A percentile compares a stretch with the other conserved stretches of the same genome.
These are phyloP conservation scores for Apophysomyces ossiformis DNA, from an alignment of 371 early-diverging fungal species.

Conservation along the genomic window DNA sequence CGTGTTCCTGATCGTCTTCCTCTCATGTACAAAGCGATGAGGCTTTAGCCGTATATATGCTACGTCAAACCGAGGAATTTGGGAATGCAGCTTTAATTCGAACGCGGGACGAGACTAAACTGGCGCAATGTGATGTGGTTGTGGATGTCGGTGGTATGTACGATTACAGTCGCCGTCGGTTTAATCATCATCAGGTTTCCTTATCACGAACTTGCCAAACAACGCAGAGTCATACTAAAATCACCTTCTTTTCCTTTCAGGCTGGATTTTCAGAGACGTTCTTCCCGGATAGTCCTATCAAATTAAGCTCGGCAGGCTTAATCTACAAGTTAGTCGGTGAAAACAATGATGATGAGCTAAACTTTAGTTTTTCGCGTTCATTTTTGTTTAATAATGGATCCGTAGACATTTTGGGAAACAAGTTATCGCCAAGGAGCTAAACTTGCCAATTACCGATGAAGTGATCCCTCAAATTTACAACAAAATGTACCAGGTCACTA, in stretches of 20 bases:
- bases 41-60: background rate
- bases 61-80: background rate
- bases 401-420: slow-evolving; percentile 76
- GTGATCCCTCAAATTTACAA: slow-evolving; percentile 59
- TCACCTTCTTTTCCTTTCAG: slow-evolving; percentile 6
- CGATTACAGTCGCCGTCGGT: slow-evolving; percentile 69
- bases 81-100: slow-evolving; percentile 54
- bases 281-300: slow-evolving; percentile 64
- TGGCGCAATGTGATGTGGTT: slow-evolving; percentile 80
- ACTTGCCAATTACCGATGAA: slow-evolving; percentile 41
- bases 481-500: slow-evolving; percentile 67
- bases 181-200: slow-evolving; percentile 86
- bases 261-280: slow-evolving; percentile 85
- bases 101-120: slow-evolving; percentile 72
- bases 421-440: slow-evolving; percentile 61
- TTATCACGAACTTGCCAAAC: no score
- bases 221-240: no score
- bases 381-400: slow-evolving; percentile 16
- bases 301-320: slow-evolving; percentile 85
- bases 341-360: background rate
- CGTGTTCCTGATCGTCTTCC: background rate
- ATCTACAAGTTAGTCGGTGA: slow-evolving; percentile 63
- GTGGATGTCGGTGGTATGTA: slow-evolving; percentile 95
- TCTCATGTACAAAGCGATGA: background rate
- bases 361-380: background rate